phyloP scores from a whole-genome alignment of 805 yeast genomes.

The Zygosaccharomyces bailii region DNA sequence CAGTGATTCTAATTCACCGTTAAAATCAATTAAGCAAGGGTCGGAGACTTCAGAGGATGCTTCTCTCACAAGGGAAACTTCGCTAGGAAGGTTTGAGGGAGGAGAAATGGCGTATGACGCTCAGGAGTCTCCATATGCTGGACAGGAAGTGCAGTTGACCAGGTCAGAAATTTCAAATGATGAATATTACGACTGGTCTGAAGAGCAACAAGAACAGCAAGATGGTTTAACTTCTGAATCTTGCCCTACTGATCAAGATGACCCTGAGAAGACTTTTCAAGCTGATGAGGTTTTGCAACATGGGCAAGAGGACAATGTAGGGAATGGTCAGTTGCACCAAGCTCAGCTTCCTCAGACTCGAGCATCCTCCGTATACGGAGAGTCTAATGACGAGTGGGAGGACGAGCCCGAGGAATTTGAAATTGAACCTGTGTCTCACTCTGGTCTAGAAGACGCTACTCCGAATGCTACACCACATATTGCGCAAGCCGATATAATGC shows the following conservation, averaged over 20 bases:
- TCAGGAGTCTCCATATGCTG: background rate
- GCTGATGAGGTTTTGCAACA: background rate
- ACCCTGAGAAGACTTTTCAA: background rate
- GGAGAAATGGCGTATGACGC: conserved; percentile 2
- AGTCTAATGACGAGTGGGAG: conserved; percentile 13
- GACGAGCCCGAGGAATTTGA: conserved; percentile 7
- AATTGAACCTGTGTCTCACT: background rate
- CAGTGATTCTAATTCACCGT: background rate
- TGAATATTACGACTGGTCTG: conserved; percentile 4
- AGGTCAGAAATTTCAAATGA: conserved; percentile 3
- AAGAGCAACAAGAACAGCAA: conserved; percentile 6
- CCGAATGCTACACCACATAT: conserved; percentile 2
- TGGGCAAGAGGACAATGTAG: background rate
- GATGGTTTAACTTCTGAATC: conserved; percentile 1
- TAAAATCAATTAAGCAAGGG: background rate
- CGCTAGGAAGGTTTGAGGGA: background rate
- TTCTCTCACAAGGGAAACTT: background rate
- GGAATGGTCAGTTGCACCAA: background rate
- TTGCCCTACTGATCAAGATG: background rate
- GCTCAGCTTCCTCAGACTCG: background rate
- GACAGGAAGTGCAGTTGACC: background rate
- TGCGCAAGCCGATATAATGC: background rate
- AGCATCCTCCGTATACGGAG: background rate
- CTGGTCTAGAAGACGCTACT: background rate
- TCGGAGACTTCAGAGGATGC: background rate